Base-by-base conservation (phyloP, 148 eudicot species). In the Polygonum aviculare region DNA sequence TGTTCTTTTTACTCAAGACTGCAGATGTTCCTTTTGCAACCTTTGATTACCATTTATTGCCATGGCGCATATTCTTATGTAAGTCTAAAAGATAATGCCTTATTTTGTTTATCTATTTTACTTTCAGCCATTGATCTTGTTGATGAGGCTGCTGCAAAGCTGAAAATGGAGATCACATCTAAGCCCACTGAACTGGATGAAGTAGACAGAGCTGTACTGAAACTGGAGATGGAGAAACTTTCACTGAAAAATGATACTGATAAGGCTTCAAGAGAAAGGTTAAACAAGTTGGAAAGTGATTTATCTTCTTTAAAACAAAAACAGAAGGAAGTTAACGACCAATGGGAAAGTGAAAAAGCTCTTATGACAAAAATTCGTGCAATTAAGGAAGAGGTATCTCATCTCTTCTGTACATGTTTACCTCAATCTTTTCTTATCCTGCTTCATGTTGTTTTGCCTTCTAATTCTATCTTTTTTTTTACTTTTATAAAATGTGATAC, bases 121-220 rank as follows among this genome's bases (percentile, higher is more conserved):
- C 81, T 78, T 80, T 51, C 91, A 92, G 97, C 98, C 72, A 94
- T 94, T 86, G 98, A 94, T 87, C 91, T 94, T 48, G 92, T 94
- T 69, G 98, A 94, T 78, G 98, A 94, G 88, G 96, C 98, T 81
- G 98, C 98, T 81, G 97, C 98, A 50, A 94, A 94, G 82, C 82
- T 94, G 76, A 94, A 94, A 85, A 94, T 94, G 98, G 98, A 94
- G 85, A 94, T 94, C 78, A 95, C 98, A 74, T 95, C 98, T 33
- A 95, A 95, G 85, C 98, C 98, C 75, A 92, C 90, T 1, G 98
- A 92, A 81, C 77, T 95, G 77, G 98, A 95, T 85, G 98, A 92
- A 84, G 80, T 89, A 72, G 97, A 95, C 76, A 86, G 98, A 81
- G 91, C 97, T 65, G 88, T 90, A 73, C 78, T 95, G 21, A 94